Conservation (phyloP, 2,329 filamentous ascomycete species). For the Sporothrix dimorphospora region DNA sequence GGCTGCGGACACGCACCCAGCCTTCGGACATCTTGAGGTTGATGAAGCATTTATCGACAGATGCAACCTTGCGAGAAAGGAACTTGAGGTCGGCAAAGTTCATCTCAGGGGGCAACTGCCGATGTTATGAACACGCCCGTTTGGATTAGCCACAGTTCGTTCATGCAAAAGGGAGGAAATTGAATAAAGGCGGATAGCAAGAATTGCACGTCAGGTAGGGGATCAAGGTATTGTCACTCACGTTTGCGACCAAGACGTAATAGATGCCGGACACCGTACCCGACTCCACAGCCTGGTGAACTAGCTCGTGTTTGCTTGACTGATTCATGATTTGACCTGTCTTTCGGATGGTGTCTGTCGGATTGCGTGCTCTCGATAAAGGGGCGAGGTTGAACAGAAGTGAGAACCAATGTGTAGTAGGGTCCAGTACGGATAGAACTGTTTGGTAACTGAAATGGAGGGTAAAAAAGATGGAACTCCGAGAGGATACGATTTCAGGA, state of each 20-base stretch:
- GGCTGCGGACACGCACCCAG: slow-evolving; percentile 28
- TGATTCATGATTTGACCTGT: slow-evolving; percentile 12
- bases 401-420: neutral
- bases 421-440: neutral
- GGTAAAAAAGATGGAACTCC: neutral
- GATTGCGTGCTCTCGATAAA: neutral
- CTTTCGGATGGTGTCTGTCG: neutral
- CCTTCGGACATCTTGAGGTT: slow-evolving; percentile 24
- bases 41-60: slow-evolving; percentile 29
- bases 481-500: neutral
- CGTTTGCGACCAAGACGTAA: slow-evolving; percentile 30
- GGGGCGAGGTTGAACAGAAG: neutral
- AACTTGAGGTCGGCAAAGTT: slow-evolving; percentile 21
- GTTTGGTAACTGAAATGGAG: neutral
- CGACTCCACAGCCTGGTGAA: slow-evolving; percentile 7
- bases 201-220: neutral
- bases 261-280: slow-evolving; percentile 24
- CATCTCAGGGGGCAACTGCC: slow-evolving; percentile 24
- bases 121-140: too few relatives aligned
- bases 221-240: neutral
- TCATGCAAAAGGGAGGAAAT: neutral
- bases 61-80: slow-evolving; percentile 4
- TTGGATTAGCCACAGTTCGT: neutral
- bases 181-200: neutral
- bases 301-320: slow-evolving; percentile 7